Evolutionary conservation across 108 stramenopile species (phyloP), one percentile per base, ranked within the genome.

Genomic region (Stephanodiscus minutulus): DNA sequence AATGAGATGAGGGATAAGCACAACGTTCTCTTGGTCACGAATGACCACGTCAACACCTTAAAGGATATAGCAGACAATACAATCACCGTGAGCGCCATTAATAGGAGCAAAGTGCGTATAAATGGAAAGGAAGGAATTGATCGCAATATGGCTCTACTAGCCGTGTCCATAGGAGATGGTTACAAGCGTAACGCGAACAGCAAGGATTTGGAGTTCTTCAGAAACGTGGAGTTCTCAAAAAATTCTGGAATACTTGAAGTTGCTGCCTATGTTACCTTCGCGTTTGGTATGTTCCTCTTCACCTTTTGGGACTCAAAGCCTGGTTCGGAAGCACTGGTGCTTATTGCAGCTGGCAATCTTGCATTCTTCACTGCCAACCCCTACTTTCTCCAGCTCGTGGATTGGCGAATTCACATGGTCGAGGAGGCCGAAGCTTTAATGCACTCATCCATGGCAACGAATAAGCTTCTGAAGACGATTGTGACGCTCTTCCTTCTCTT

Each of bases 391-490:
- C 62, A 77, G 7, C 73, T 87, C 50, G 59, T 55, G n/a, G 89
- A 87, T 68, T 90, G 89, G 89, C 43, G 89, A 22, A 82, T 72
- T 44, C 77, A 61, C 65, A 82, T 86, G 85, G 64, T 56, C 7
- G 89, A 90, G 61, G 89, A 90, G 70, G 72, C 82, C 0, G 86
- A 90, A 49, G 89, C 89, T 11, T 71, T 87, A 52, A 18, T 87
- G 29, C 89, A 90, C 68, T 70, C 86, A 7, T 85, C 83, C 43
- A 77, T 76, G 33, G 46, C 20, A 18, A 87, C 69, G 83, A 87
- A 87, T 66, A 85, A 85, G 37, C 58, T 70, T 15, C 53, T 87
- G 8, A 90, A 87, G 62, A 70, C 83, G 11, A 21, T 52, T 5
- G 61, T 87, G 57, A 76, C 83, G 0, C 7, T 82, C 25, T 41